Conservation (phyloP, 2,329 filamentous ascomycete genomes). For the Trichoderma breve region DNA sequence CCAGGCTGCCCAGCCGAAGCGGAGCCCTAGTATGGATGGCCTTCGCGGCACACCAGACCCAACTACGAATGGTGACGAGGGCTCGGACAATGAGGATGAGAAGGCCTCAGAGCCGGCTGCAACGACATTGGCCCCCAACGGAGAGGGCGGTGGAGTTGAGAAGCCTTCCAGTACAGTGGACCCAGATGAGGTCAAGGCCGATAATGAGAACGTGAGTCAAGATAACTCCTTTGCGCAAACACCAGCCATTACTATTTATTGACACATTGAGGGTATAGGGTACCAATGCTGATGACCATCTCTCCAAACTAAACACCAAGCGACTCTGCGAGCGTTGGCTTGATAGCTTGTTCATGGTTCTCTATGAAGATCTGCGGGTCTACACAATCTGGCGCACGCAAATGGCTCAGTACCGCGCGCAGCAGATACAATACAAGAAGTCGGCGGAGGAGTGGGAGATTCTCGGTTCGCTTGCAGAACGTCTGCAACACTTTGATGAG, state of each 20-base stretch:
- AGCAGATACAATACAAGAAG: constrained; percentile 95
- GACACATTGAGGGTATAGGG: constrained; percentile 40
- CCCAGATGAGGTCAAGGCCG: constrained; percentile 72
- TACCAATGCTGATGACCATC: constrained; percentile 65
- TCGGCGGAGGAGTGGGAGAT: constrained; percentile 98
- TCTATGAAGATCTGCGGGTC: constrained; percentile 95
- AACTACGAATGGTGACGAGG: constrained; percentile 47
- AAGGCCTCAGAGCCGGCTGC: constrained; percentile 34
- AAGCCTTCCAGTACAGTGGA: constrained; percentile 78
- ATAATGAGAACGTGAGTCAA: constrained; percentile 63
- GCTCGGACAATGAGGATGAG: constrained; percentile 37
- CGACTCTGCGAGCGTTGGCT: constrained; percentile 96
- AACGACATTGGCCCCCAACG: constrained; percentile 35
- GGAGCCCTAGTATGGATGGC: constrained; percentile 77
- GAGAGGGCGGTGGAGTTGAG: constrained; percentile 54
- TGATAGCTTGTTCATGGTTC: constrained; percentile 97
- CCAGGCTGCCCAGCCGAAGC: constrained; percentile 49
- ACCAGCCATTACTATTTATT: constrained; percentile 24
- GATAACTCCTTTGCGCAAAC: background rate
- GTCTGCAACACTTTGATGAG: constrained; percentile 88
- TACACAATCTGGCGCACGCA: constrained; percentile 99
- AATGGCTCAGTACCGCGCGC: constrained; percentile 90
- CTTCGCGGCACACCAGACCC: constrained; percentile 68
- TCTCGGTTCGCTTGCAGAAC: constrained; percentile 84
- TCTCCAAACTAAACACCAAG: constrained; percentile 95